phyloP scores from a whole-genome alignment of 768 basidiomycete genomes.

The Thelephora ganbajun region DNA sequence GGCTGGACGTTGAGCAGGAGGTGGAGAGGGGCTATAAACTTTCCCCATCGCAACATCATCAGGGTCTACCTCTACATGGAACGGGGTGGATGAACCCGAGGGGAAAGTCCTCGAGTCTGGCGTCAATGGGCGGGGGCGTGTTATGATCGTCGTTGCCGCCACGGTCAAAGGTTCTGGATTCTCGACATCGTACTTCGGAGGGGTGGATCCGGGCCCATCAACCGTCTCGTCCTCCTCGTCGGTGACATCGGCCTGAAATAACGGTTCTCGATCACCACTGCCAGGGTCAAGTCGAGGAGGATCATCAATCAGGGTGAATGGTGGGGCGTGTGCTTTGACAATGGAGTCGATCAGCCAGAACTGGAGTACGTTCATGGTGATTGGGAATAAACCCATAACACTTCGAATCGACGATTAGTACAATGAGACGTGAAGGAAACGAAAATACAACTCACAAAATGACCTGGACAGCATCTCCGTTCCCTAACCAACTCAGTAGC shows the following conservation, averaged over 20 bases:
- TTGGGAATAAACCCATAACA: conserved; percentile 86
- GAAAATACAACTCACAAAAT: conserved; percentile 48
- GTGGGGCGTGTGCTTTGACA: conserved; percentile 39
- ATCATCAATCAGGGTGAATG: conserved; percentile 26
- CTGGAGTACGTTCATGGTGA: conserved; percentile 78
- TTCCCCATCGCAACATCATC: not conserved
- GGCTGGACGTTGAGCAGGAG: not conserved
- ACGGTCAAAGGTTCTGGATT: not conserved
- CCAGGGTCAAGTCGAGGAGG: conserved; percentile 10
- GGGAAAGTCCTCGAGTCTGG: not conserved
- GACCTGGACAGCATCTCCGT: conserved; percentile 55
- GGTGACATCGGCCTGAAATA: not conserved
- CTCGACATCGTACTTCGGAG: not conserved
- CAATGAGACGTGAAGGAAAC: not conserved
- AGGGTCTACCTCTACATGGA: not conserved
- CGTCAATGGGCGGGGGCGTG: not conserved
- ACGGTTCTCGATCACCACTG: not conserved
- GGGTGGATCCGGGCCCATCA: not conserved
- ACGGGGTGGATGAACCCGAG: not conserved
- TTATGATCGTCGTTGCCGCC: not conserved
- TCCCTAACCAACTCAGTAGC: conserved; percentile 68
- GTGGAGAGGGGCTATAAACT: not conserved
- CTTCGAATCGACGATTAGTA: conserved; percentile 21
- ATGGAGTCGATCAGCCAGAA: conserved; percentile 95
- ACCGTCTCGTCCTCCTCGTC: not conserved